phyloP scores from a whole-genome alignment of 2,329 filamentous ascomycete genomes.

The Colletotrichum zoysiae region DNA sequence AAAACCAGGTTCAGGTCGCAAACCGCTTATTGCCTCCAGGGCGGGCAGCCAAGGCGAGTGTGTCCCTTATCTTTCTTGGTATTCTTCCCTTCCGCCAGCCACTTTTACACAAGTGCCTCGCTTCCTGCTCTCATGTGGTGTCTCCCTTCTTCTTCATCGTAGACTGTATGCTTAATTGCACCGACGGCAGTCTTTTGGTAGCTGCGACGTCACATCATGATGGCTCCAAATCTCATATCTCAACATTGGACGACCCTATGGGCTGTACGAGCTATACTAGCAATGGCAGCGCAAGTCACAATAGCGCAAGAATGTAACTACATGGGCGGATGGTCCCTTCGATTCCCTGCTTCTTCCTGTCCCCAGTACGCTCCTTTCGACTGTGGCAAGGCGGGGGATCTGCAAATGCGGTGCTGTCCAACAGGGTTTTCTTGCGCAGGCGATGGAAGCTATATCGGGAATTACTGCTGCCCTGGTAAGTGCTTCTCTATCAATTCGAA shows the following conservation, averaged over 20 bases:
- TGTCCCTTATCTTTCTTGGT: background rate
- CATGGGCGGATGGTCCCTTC: conserved; percentile 9
- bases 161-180: background rate
- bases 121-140: background rate
- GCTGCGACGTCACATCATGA: background rate
- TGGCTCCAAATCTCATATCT: background rate
- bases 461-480: conserved; percentile 12
- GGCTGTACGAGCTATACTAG: background rate
- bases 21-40: background rate
- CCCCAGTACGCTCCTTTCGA: conserved; percentile 11
- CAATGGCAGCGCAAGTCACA: background rate
- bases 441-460: conserved; percentile 5
- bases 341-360: conserved; percentile 12
- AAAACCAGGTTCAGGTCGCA: background rate
- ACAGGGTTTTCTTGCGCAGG: conserved; percentile 9
- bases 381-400: conserved; percentile 9
- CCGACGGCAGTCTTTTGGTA: background rate
- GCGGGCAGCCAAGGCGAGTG: background rate
- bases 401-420: conserved; percentile 7
- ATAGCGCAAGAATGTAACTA: conserved; percentile 2
- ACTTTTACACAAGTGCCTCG: background rate
- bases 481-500: background rate
- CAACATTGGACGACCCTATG: too few species aligned
- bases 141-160: background rate
- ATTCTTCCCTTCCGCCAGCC: background rate